Conservation (phyloP, 177 flowering plant genomes). For the Vitis hybrid region DNA sequence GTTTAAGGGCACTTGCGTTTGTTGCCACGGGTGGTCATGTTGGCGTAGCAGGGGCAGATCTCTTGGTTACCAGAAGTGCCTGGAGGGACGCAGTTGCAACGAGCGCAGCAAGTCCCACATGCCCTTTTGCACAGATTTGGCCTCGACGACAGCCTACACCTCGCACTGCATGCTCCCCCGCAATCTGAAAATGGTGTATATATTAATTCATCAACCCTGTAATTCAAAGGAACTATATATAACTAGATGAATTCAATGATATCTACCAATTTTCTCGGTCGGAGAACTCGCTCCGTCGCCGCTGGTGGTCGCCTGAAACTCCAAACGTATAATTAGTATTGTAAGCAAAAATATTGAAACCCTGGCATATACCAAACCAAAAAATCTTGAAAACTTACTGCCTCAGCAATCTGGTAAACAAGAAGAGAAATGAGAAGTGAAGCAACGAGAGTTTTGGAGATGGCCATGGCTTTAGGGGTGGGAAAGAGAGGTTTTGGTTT, state of each 20-base stretch:
- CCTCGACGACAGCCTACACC: conserved; percentile 47
- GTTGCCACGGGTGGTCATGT: conserved; percentile 47
- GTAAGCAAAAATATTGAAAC: too few relatives aligned
- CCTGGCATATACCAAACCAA: too few relatives aligned
- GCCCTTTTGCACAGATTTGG: conserved; percentile 45
- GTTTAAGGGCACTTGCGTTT: conserved; percentile 56
- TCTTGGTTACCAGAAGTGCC: conserved; percentile 60
- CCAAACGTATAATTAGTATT: too few relatives aligned
- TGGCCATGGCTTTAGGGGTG: conserved; percentile 18
- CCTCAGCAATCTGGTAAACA: conserved; percentile 5
- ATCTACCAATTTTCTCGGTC: too few relatives aligned
- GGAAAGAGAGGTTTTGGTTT: background rate
- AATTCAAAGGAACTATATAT: too few relatives aligned
- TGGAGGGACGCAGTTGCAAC: conserved; percentile 65
- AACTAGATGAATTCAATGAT: background rate
- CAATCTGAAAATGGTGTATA: conserved; percentile 28
- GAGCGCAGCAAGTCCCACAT: conserved; percentile 53
- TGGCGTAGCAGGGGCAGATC: conserved; percentile 53
- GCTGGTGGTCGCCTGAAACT: too few relatives aligned
- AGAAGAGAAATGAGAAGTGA: conserved; percentile 17
- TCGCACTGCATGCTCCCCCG: conserved; percentile 35
- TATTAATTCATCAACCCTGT: background rate
- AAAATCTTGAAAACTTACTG: background rate
- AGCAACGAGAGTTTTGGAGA: conserved; percentile 22
- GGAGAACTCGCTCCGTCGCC: too few relatives aligned